phyloP scores from a whole-genome alignment of 1,284 basidiomycete species.

The Cutaneotrichosporon daszewskae region DNA sequence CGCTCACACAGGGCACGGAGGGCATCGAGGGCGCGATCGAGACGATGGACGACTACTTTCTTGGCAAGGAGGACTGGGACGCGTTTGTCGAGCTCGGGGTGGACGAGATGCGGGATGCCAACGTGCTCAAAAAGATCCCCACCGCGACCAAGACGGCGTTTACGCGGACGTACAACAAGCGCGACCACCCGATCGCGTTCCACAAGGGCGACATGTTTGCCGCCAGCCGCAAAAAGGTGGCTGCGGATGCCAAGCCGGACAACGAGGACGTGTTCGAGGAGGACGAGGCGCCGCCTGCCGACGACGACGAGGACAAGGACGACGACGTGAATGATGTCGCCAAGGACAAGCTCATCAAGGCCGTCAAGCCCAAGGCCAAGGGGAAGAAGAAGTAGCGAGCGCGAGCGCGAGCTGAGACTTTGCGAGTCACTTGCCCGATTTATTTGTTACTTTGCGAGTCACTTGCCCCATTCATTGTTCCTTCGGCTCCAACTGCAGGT shows the following conservation, averaged over 20 bases:
- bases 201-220: slow-evolving; percentile 76
- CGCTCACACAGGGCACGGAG: slow-evolving; percentile 62
- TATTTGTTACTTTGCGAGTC: no score
- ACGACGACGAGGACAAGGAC: slow-evolving; percentile 47
- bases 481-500: no score
- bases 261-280: slow-evolving; percentile 75
- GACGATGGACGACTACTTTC: slow-evolving; percentile 88
- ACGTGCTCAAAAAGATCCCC: slow-evolving; percentile 75
- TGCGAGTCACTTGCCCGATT: no score
- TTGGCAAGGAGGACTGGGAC: slow-evolving; percentile 94
- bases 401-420: no score
- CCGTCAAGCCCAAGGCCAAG: slow-evolving; percentile 46
- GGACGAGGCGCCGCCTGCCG: slow-evolving; percentile 40
- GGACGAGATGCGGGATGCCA: slow-evolving; percentile 66
- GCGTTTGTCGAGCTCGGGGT: slow-evolving; percentile 88
- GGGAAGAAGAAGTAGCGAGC: slow-evolving; percentile 12
- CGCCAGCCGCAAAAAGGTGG: slow-evolving; percentile 65
- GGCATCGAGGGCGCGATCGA: slow-evolving; percentile 76
- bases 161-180: slow-evolving; percentile 82
- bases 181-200: slow-evolving; percentile 85
- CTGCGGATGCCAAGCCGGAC: slow-evolving; percentile 61
- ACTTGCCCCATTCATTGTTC: no score
- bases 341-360: slow-evolving; percentile 57
- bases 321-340: slow-evolving; percentile 48
- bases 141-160: slow-evolving; percentile 74